A percentile compares a stretch with the other conserved stretches of the same genome.
These are phyloP conservation scores for Halenospora varia DNA, from an alignment of 495 filamentous ascomycete species.

Conservation along the genomic window DNA sequence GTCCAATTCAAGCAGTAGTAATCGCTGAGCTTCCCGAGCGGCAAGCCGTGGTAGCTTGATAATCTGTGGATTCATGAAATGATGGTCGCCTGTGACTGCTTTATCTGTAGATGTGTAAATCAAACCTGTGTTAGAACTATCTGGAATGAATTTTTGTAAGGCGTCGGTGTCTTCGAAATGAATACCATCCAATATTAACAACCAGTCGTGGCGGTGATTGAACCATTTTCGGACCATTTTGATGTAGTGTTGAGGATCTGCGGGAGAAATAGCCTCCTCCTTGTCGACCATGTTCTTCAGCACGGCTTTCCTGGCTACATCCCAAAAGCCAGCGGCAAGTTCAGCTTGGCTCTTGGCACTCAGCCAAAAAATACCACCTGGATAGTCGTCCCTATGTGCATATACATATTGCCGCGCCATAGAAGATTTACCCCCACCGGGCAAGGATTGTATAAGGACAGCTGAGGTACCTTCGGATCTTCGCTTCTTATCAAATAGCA, in stretches of 20 bases:
- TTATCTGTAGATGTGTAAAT: constrained; percentile 75
- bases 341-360: constrained; percentile 62
- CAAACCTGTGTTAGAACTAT: constrained; percentile 61
- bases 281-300: constrained; percentile 35
- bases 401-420: constrained; percentile 81
- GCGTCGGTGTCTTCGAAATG: constrained; percentile 59
- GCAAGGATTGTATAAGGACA: constrained; percentile 66
- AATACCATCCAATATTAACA: constrained; percentile 73
- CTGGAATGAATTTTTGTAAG: constrained; percentile 65
- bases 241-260: constrained; percentile 52
- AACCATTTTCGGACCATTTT: constrained; percentile 66
- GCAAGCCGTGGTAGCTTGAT: constrained; percentile 58
- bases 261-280: constrained; percentile 33
- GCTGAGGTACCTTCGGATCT: constrained; percentile 60
- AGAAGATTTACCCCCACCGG: constrained; percentile 80
- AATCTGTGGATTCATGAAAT: constrained; percentile 70
- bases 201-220: constrained; percentile 64
- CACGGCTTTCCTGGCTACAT: constrained; percentile 64
- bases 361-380: constrained; percentile 79
- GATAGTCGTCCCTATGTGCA: constrained; percentile 58
- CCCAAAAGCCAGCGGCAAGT: constrained; percentile 65
- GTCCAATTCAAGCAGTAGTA: constrained; percentile 48
- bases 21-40: constrained; percentile 39
- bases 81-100: constrained; percentile 61
- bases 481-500: constrained; percentile 60